A percentile compares a stretch with the other conserved stretches of the same genome.
Conservation (phyloP, 768 basidiomycete genomes). For the Russula olivacea region DNA sequence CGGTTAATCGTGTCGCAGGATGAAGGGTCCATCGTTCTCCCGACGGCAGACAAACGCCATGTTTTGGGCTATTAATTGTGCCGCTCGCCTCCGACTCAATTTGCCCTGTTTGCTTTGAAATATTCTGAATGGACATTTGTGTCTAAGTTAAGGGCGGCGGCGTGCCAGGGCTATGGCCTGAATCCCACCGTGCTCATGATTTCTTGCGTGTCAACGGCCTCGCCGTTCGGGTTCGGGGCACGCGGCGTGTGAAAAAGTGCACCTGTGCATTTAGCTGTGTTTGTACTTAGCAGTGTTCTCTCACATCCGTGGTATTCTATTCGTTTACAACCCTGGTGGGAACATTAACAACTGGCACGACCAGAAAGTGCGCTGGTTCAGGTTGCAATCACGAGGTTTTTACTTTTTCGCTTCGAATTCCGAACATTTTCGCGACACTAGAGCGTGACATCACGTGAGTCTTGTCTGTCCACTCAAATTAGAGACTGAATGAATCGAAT, state of each 20-base stretch:
- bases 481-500: neutral
- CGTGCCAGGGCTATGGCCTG: neutral
- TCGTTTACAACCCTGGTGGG: conserved; percentile 2
- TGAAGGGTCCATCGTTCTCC: conserved; percentile 10
- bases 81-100: conserved; percentile 9
- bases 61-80: neutral
- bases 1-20: conserved; percentile 13
- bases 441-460: conserved; percentile 1
- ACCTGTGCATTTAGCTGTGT: conserved; percentile 7
- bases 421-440: neutral
- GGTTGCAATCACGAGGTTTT: conserved; percentile 20
- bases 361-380: neutral
- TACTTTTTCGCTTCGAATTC: conserved; percentile 17
- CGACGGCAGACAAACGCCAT: conserved; percentile 18
- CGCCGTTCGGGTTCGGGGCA: neutral
- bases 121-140: conserved; percentile 15
- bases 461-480: conserved; percentile 2
- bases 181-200: neutral
- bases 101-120: conserved; percentile 6
- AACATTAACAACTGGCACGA: neutral
- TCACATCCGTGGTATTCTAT: conserved; percentile 18
- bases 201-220: conserved; percentile 3
- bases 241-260: conserved; percentile 9
- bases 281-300: conserved; percentile 12
- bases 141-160: conserved; percentile 16